Percentiles rank a stretch among this genome's conserved stretches.
Evolutionary conservation across 2,329 filamentous ascomycete species (phyloP).

Genomic region (Penicillium concentricum): DNA sequence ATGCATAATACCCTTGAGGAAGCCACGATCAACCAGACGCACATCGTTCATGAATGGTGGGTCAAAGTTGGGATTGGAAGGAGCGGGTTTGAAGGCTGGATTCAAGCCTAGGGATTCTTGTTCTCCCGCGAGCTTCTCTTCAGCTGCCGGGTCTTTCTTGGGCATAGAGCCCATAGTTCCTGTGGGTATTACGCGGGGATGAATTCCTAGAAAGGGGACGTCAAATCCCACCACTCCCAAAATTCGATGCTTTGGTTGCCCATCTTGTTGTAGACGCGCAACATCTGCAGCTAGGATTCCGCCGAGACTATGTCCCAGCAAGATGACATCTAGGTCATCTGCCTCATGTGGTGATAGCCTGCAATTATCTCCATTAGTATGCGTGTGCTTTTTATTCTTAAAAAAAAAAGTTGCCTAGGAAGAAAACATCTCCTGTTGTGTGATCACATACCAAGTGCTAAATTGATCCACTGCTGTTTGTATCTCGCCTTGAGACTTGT

Average conservation of each 20-base stretch:
- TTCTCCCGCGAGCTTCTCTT: slow-evolving; percentile 18
- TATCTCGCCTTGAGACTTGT: slow-evolving; percentile 46
- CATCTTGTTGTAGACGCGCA: slow-evolving; percentile 54
- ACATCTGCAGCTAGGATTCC: slow-evolving; percentile 80
- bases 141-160: slow-evolving; percentile 17
- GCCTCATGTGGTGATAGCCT: slow-evolving; percentile 75
- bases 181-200: slow-evolving; percentile 81
- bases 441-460: slow-evolving; percentile 62
- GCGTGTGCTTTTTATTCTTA: background rate
- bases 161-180: slow-evolving; percentile 75
- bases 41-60: slow-evolving; percentile 74
- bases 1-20: slow-evolving; percentile 62
- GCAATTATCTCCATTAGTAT: background rate
- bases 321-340: slow-evolving; percentile 70
- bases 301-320: slow-evolving; percentile 88
- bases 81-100: slow-evolving; percentile 20
- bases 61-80: slow-evolving; percentile 66
- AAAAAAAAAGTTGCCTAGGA: background rate
- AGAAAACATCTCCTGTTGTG: background rate
- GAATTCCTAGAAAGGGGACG: slow-evolving; percentile 82
- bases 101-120: slow-evolving; percentile 20
- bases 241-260: slow-evolving; percentile 63
- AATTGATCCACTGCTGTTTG: slow-evolving; percentile 77
- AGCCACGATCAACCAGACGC: slow-evolving; percentile 65
- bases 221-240: slow-evolving; percentile 81